Base-by-base conservation (phyloP, 768 basidiomycete genomes). In the Amanita rimosa region DNA sequence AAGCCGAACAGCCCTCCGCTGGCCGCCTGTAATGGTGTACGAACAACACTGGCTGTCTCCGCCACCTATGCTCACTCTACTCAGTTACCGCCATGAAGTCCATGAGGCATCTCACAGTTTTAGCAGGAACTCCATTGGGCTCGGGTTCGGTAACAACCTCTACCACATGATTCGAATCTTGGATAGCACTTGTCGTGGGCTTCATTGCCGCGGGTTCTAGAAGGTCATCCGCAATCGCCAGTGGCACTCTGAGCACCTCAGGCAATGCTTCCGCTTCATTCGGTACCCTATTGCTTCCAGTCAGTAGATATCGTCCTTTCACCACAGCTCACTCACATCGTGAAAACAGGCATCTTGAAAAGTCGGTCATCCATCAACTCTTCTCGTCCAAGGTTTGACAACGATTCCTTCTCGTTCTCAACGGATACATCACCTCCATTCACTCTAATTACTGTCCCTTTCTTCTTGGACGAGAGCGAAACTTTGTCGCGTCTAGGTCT, bases 301-400 rank as follows among this genome's bases (percentile, higher is more conserved):
- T 45, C 52, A 45, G 17, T 22, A 38, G 43, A 51, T 52, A 44
- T 41, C 51, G 50, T 37, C 38, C 43, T 50, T 52, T 51, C 33
- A 46, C 26, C 27, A 36, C 35, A 42, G 10, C 16, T 33, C 7
- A 68, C 74, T 53, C 56, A 87, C 87, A 85, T 74, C 38, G 79
- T 77, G 48, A 89, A 72, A 19, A 85, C 66, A 26, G 74, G 64
- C 79, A 84, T 79, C 66, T 75, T 80, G 46, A 70, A 67, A 48
- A 79, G 71, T 57, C 79, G 71, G 57, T 84, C 79, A 56, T 89
- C 83, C 58, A 85, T 72, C 56, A 91, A 64, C 62, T 88, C 86
- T 46, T 88, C 85, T 43, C 85, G 70, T 21, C 85, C 85, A 39
- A 88, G 66, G 21, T 63, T 73, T 52, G 80, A 82, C 62, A 88